These are phyloP conservation scores for Lignosus rhinocerotis DNA, from an alignment of 1,284 basidiomycete species.

Conservation along the genomic window DNA sequence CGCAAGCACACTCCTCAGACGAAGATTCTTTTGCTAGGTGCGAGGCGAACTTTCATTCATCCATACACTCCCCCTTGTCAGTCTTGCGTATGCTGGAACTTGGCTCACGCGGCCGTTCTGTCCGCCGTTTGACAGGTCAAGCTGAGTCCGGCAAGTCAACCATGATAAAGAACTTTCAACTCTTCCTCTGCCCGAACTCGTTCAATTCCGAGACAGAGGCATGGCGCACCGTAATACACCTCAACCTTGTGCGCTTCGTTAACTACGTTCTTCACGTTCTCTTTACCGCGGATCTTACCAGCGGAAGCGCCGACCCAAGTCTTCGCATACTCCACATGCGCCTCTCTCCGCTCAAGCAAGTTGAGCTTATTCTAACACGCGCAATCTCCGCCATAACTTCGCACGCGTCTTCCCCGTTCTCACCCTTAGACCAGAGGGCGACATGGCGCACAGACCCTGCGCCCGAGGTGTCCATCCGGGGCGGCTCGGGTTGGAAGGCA, in stretches of 20 bases:
- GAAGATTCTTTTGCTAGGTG: slow-evolving; percentile 58
- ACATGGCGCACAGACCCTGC: slow-evolving; percentile 7
- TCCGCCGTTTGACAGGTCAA: slow-evolving; percentile 43
- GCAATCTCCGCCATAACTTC: slow-evolving; percentile 23
- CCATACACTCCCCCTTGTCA: not conserved
- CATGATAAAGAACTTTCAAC: slow-evolving; percentile 63
- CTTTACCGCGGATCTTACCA: not conserved
- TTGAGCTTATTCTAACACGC: slow-evolving; percentile 49
- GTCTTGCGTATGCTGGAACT: not conserved
- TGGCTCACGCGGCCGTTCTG: not conserved
- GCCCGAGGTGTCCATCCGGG: slow-evolving; percentile 47
- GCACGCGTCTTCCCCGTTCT: not conserved
- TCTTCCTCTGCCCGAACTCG: slow-evolving; percentile 58
- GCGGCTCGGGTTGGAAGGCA: slow-evolving; percentile 51
- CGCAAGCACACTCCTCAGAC: slow-evolving; percentile 38
- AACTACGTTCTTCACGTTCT: slow-evolving; percentile 56
- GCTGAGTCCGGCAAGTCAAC: slow-evolving; percentile 70
- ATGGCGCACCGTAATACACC: slow-evolving; percentile 63
- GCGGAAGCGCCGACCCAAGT: slow-evolving; percentile 20
- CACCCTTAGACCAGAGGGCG: slow-evolving; percentile 9
- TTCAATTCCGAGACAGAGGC: slow-evolving; percentile 56
- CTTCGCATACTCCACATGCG: slow-evolving; percentile 50
- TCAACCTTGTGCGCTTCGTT: slow-evolving; percentile 62
- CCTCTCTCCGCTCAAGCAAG: slow-evolving; percentile 54
- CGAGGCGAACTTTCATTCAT: slow-evolving; percentile 19